Percentiles rank a stretch among this genome's conserved stretches.
These are phyloP conservation scores for Cytospora paraplurivora DNA, from an alignment of 2,329 filamentous ascomycete species.

Conservation along the genomic window DNA sequence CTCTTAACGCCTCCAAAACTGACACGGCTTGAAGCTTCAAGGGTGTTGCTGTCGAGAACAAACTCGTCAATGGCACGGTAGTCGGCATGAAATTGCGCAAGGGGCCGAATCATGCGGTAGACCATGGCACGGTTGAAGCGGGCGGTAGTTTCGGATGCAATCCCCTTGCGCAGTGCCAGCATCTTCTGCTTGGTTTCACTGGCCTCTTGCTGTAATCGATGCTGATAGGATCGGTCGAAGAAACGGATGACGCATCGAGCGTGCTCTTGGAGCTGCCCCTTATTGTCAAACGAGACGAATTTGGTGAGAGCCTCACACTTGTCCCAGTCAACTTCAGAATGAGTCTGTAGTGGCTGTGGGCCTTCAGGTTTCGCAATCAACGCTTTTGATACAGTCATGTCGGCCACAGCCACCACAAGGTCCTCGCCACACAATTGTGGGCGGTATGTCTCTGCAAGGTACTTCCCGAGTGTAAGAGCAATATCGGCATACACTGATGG, in stretches of 20 bases:
- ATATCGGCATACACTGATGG: conserved; percentile 56
- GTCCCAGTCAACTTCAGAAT: conserved; percentile 59
- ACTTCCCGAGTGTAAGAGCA: conserved; percentile 59
- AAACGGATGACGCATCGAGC: conserved; percentile 62
- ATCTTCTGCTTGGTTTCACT: conserved; percentile 63
- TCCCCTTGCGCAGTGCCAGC: conserved; percentile 59
- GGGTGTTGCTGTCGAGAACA: conserved; percentile 50
- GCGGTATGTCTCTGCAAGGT: conserved; percentile 64
- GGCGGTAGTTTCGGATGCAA: conserved; percentile 66
- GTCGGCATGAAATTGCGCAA: conserved; percentile 58
- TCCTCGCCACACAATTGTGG: conserved; percentile 63
- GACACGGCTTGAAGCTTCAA: conserved; percentile 46
- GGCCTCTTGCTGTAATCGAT: conserved; percentile 4
- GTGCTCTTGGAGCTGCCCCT: conserved; percentile 65
- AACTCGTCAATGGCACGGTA: conserved; percentile 63
- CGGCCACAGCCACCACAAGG: conserved; percentile 69
- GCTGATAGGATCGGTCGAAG: conserved; percentile 3
- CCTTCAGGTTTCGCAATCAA: conserved; percentile 56
- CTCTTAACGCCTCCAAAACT: conserved; percentile 46
- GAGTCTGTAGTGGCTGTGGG: conserved; percentile 59
- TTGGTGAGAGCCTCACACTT: conserved; percentile 63
- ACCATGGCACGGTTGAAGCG: conserved; percentile 74
- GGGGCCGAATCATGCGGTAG: conserved; percentile 67
- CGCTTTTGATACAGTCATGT: conserved; percentile 64
- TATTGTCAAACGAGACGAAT: conserved; percentile 61